Percentiles rank a stretch among this genome's conserved stretches.
These are phyloP conservation scores for Omphalea diandra DNA, from an alignment of 441 rosid genomes.

Conservation along the genomic window DNA sequence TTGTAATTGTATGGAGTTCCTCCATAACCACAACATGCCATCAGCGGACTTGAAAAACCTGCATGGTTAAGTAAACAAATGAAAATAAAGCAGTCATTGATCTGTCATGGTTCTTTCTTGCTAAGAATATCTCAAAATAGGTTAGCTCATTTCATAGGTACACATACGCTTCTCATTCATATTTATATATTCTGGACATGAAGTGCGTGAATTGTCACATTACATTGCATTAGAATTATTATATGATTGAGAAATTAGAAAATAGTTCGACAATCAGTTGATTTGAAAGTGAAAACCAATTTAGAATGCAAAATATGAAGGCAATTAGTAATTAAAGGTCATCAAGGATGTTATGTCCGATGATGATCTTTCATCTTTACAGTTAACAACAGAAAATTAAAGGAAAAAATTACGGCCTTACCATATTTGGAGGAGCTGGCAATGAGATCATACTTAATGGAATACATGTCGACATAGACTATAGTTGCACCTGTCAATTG, in stretches of 20 bases:
- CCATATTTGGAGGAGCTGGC: slow-evolving; percentile 57
- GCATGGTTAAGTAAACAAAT: slow-evolving; percentile 10
- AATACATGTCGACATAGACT: slow-evolving; percentile 67
- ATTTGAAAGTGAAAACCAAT: too few relatives aligned
- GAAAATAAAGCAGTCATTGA: neutral
- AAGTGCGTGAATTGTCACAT: neutral
- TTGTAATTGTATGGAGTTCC: slow-evolving; percentile 84
- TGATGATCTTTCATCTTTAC: neutral
- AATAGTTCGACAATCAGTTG: neutral
- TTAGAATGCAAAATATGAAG: neutral
- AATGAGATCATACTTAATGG: slow-evolving; percentile 72
- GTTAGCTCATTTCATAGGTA: neutral
- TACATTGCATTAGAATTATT: neutral
- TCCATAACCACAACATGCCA: slow-evolving; percentile 84
- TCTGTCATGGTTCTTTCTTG: neutral
- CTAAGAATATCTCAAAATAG: neutral
- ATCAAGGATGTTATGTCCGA: neutral
- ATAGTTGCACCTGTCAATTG: slow-evolving; percentile 49
- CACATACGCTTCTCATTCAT: neutral
- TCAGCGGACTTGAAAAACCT: slow-evolving; percentile 70
- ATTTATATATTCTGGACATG: too few relatives aligned
- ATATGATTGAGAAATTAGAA: neutral
- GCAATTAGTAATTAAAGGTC: neutral
- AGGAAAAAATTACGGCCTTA: slow-evolving; percentile 21
- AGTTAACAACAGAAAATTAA: too few relatives aligned